Conservation (phyloP, 164 flowering plant species). For the Santalum album region DNA sequence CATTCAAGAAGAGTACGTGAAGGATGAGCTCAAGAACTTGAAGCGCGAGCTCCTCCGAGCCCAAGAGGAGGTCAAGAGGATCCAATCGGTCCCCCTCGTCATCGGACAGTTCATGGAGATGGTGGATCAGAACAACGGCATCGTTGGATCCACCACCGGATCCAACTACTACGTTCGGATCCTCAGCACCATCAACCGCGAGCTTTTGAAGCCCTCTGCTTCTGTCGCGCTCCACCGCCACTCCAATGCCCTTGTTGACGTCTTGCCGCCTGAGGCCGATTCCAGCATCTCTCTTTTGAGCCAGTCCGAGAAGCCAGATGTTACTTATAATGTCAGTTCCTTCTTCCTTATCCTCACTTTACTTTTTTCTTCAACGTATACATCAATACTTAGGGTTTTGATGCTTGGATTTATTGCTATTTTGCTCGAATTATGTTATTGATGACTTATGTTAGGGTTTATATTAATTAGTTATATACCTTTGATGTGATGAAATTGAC, state of each 20-base stretch:
- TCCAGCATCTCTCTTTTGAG: conserved; percentile 84
- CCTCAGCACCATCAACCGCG: conserved; percentile 71
- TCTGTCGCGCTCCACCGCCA: conserved; percentile 89
- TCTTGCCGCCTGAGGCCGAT: conserved; percentile 93
- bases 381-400: conserved; percentile 8
- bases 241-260: conserved; percentile 90
- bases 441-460: too few relatives aligned
- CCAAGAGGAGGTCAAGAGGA: conserved; percentile 95
- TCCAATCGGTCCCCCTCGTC: conserved; percentile 91
- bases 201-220: conserved; percentile 81
- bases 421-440: too few relatives aligned
- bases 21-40: conserved; percentile 87
- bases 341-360: not conserved
- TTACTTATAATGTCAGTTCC: conserved; percentile 62
- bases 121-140: conserved; percentile 91
- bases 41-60: conserved; percentile 82
- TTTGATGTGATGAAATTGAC: too few relatives aligned
- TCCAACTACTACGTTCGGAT: conserved; percentile 71
- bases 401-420: not conserved
- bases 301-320: conserved; percentile 97
- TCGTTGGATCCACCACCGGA: conserved; percentile 92
- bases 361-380: not conserved
- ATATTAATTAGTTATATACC: too few relatives aligned
- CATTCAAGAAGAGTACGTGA: conserved; percentile 90
- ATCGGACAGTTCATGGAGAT: conserved; percentile 96